Conservation (phyloP, 2,329 filamentous ascomycete genomes). For the Graphiopsis chlorocephala region DNA sequence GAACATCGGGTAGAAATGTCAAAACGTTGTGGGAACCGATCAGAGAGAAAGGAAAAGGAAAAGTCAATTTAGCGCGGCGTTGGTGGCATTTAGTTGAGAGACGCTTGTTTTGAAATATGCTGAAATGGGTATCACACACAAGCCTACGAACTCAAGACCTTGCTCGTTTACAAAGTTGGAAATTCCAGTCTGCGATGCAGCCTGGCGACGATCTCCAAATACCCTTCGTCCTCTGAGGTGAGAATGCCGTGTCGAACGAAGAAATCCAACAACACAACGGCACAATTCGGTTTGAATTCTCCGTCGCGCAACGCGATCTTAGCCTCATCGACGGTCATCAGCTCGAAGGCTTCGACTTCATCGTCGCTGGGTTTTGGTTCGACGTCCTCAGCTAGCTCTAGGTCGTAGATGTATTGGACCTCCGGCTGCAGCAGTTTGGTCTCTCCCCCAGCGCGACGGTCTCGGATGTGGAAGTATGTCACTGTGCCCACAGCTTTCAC, state of each 20-base stretch:
- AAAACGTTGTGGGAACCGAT: slow-evolving; percentile 6
- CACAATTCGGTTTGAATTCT: slow-evolving; percentile 91
- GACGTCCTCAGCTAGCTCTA: slow-evolving; percentile 69
- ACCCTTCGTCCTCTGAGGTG: slow-evolving; percentile 72
- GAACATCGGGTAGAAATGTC: slow-evolving; percentile 1
- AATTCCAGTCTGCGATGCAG: slow-evolving; percentile 80
- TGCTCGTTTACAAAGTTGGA: slow-evolving; percentile 44
- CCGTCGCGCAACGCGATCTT: slow-evolving; percentile 66
- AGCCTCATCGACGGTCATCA: slow-evolving; percentile 75
- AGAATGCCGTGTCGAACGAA: slow-evolving; percentile 81
- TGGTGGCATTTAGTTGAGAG: slow-evolving; percentile 20
- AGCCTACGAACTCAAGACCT: slow-evolving; percentile 11
- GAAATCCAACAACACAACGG: slow-evolving; percentile 81
- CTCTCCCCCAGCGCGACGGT: slow-evolving; percentile 74
- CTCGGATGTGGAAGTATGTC: slow-evolving; percentile 81
- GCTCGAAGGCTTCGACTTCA: slow-evolving; percentile 81
- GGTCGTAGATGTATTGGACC: slow-evolving; percentile 85
- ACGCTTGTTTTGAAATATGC: slow-evolving; percentile 9
- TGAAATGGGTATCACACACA: slow-evolving; percentile 25
- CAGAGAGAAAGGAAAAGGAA: slow-evolving; percentile 7
- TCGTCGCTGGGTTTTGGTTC: slow-evolving; percentile 76
- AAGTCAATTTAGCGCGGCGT: slow-evolving; percentile 31
- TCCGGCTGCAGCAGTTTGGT: slow-evolving; percentile 82
- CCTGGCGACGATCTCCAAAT: slow-evolving; percentile 69
- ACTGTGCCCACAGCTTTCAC: slow-evolving; percentile 65